Conservation (phyloP, 2,329 filamentous ascomycete species). For the Leptographium radiaticola region DNA sequence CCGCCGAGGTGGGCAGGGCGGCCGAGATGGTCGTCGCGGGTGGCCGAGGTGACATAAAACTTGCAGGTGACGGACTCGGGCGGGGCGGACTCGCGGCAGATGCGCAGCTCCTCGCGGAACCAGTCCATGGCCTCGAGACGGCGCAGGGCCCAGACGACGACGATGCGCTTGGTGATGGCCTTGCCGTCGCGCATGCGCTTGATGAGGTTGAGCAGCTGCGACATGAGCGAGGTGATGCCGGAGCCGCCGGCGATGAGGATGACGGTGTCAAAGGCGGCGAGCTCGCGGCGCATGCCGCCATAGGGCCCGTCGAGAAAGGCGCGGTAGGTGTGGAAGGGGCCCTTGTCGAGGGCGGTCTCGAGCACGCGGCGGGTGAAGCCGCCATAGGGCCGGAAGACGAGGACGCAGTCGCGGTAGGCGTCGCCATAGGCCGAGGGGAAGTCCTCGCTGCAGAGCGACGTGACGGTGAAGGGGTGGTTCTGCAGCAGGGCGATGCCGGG, state of each 20-base stretch:
- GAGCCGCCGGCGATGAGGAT: conserved; percentile 89
- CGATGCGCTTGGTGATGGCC: conserved; percentile 78
- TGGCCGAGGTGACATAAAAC: conserved; percentile 81
- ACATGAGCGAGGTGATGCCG: conserved; percentile 86
- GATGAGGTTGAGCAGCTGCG: conserved; percentile 83
- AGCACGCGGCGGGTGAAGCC: conserved; percentile 81
- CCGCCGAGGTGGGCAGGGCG: conserved; percentile 12
- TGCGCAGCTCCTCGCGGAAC: conserved; percentile 90
- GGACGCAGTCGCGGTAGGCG: conserved; percentile 72
- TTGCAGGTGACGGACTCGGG: conserved; percentile 83
- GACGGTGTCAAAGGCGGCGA: conserved; percentile 87
- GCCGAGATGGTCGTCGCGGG: conserved; percentile 36
- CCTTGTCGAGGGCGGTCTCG: conserved; percentile 71
- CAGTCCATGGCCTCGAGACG: conserved; percentile 89
- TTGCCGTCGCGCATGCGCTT: conserved; percentile 93
- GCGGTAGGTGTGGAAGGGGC: conserved; percentile 81
- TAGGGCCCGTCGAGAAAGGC: conserved; percentile 92
- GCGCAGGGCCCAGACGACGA: conserved; percentile 90
- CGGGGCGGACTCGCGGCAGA: conserved; percentile 80
- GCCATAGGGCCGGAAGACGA: conserved; percentile 84
- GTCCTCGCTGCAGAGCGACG: conserved; percentile 83
- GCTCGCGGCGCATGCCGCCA: conserved; percentile 79
- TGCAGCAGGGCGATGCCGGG: conserved; percentile 82
- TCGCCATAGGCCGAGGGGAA: conserved; percentile 88
- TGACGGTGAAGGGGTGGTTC: conserved; percentile 92